Percentiles rank a stretch among this genome's conserved stretches.
These are phyloP conservation scores for Pythium brassicae DNA, from an alignment of 352 stramenopile genomes.

Conservation along the genomic window DNA sequence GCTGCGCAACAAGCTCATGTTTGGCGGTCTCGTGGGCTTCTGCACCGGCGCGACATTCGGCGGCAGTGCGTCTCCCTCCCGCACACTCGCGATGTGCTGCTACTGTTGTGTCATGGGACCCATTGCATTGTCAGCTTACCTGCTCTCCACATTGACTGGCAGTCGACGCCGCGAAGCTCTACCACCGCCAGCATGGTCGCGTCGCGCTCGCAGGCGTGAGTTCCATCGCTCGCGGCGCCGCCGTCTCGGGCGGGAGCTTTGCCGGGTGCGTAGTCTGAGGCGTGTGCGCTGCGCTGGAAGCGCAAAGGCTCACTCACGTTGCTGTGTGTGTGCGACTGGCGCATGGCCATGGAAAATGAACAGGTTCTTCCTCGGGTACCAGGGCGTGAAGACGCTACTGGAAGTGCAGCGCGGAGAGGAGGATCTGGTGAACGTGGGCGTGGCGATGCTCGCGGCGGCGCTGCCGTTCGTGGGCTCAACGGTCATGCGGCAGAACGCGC, in stretches of 20 bases:
- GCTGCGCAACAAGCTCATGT: conserved; percentile 70
- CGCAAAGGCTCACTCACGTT: too few relatives aligned
- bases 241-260: conserved; percentile 53
- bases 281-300: too few relatives aligned
- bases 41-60: conserved; percentile 75
- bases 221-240: conserved; percentile 42
- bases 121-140: conserved; percentile 3
- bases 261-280: conserved; percentile 43
- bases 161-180: conserved; percentile 65
- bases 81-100: background rate
- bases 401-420: conserved; percentile 52
- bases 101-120: background rate
- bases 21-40: conserved; percentile 74
- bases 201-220: conserved; percentile 42
- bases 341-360: conserved; percentile 5
- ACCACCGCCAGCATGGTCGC: conserved; percentile 52
- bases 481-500: conserved; percentile 69
- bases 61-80: conserved; percentile 28
- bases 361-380: conserved; percentile 79
- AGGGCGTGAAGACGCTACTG: conserved; percentile 68
- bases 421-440: conserved; percentile 52
- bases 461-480: conserved; percentile 58
- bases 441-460: conserved; percentile 42
- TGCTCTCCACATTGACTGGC: background rate
- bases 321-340: too few relatives aligned